These are phyloP conservation scores for Sporisorium sorghi DNA, from an alignment of 1,284 basidiomycete species.

Conservation along the genomic window DNA sequence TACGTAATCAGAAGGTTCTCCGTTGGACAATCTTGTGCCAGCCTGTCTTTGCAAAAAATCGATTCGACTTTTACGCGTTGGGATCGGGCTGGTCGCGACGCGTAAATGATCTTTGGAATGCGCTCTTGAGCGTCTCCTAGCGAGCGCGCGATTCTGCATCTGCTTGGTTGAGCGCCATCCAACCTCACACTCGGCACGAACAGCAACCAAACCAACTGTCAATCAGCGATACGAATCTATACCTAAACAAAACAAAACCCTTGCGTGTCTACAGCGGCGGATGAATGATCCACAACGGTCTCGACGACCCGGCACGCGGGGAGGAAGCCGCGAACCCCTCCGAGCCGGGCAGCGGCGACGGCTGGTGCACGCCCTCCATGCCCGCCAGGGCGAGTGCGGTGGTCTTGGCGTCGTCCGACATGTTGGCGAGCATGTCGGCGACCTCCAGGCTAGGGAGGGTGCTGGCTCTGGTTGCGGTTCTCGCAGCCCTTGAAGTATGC, in stretches of 20 bases:
- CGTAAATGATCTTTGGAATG: too few species aligned
- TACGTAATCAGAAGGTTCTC: slow-evolving; percentile 20
- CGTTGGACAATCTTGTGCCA: too few species aligned
- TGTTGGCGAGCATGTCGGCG: slow-evolving; percentile 32
- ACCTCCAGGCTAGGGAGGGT: slow-evolving; percentile 13
- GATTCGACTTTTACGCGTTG: slow-evolving; percentile 9
- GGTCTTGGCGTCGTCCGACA: slow-evolving; percentile 36
- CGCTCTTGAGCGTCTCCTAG: too few species aligned
- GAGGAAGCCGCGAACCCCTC: neutral
- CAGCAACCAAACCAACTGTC: neutral
- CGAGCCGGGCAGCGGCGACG: neutral
- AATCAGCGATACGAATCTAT: too few species aligned
- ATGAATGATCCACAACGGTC: slow-evolving; percentile 24
- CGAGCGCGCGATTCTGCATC: too few species aligned
- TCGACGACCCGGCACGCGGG: neutral
- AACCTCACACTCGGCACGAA: neutral
- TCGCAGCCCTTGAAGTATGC: too few species aligned
- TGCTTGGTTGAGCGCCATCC: too few species aligned
- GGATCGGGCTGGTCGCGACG: slow-evolving; percentile 3
- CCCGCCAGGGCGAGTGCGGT: slow-evolving; percentile 28
- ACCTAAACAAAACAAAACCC: neutral
- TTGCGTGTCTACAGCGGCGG: slow-evolving; percentile 35
- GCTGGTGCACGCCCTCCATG: slow-evolving; percentile 21
- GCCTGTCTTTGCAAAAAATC: too few species aligned
- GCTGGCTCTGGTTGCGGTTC: neutral